These are phyloP conservation scores for Phaeosphaeria sp. DNA, from an alignment of 2,329 filamentous ascomycete genomes.

Conservation along the genomic window DNA sequence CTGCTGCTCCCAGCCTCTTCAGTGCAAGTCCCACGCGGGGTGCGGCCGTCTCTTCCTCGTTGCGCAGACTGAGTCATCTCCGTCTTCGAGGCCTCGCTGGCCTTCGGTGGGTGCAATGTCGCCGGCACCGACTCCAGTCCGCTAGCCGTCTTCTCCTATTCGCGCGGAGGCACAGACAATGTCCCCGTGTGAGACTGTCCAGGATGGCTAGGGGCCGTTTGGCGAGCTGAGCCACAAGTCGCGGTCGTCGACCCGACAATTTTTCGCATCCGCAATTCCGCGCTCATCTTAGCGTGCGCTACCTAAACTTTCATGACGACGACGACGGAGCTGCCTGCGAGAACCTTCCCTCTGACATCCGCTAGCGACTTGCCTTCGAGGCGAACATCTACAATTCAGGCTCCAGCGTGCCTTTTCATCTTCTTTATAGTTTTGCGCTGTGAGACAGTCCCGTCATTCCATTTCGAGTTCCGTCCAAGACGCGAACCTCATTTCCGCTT, in stretches of 20 bases:
- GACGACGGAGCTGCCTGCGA: conserved; percentile 24
- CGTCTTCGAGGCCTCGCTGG: conserved; percentile 8
- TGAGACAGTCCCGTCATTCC: not conserved
- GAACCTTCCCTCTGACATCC: conserved; percentile 36
- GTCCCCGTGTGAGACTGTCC: conserved; percentile 22
- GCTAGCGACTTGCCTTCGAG: conserved; percentile 33
- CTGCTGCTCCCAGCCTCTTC: conserved; percentile 19
- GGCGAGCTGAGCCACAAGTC: conserved; percentile 8
- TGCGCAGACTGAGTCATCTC: conserved; percentile 28
- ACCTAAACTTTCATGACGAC: conserved; percentile 29
- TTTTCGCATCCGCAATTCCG: conserved; percentile 18
- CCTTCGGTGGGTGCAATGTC: conserved; percentile 25
- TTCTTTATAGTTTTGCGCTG: conserved; percentile 14
- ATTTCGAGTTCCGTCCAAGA: conserved; percentile 14
- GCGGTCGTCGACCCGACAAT: conserved; percentile 14
- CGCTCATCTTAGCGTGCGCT: conserved; percentile 15
- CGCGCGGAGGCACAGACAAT: conserved; percentile 14
- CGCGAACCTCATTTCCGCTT: conserved; percentile 15
- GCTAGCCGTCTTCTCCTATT: conserved; percentile 14
- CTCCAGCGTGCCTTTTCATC: conserved; percentile 28
- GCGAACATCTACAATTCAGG: conserved; percentile 35
- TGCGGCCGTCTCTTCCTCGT: conserved; percentile 38
- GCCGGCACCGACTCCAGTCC: conserved; percentile 24
- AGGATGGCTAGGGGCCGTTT: conserved; percentile 13
- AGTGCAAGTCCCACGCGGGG: conserved; percentile 30